These are phyloP conservation scores for Solidago caesia DNA, from an alignment of 129 eudicot genomes.

Conservation along the genomic window DNA sequence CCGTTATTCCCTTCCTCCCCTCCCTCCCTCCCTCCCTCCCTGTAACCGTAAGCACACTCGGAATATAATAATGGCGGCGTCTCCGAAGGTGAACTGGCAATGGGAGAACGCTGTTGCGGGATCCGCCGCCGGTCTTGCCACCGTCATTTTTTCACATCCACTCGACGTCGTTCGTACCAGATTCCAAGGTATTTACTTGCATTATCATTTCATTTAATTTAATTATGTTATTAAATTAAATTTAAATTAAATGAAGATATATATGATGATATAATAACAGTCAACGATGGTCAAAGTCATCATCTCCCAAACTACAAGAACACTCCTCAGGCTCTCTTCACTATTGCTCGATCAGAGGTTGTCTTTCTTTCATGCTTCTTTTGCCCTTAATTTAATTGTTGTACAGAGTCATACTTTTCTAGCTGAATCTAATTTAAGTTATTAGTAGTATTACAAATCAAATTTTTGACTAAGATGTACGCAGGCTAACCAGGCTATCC, in stretches of 20 bases:
- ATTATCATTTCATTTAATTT: too few species aligned
- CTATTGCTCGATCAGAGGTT: constrained; percentile 89
- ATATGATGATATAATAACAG: too few species aligned
- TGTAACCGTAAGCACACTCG: neutral
- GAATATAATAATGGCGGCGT: constrained; percentile 18
- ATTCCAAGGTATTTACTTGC: constrained; percentile 63
- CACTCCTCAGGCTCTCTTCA: constrained; percentile 89
- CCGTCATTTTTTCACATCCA: constrained; percentile 89
- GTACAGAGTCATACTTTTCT: too few species aligned
- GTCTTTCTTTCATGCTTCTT: neutral
- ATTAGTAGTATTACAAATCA: too few species aligned
- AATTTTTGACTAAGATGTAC: too few species aligned
- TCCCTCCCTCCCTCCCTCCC: too few species aligned
- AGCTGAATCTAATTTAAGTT: too few species aligned
- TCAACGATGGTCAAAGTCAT: constrained; percentile 69
- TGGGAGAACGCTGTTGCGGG: constrained; percentile 98
- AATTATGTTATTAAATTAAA: neutral
- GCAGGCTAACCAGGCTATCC: too few species aligned
- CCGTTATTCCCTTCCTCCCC: too few species aligned
- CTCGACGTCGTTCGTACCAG: constrained; percentile 97
- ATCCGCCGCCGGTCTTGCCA: constrained; percentile 83
- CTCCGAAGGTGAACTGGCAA: constrained; percentile 51
- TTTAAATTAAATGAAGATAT: too few species aligned
- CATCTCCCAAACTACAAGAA: constrained; percentile 69
- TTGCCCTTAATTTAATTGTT: too few species aligned